Percentiles rank a stretch among this genome's conserved stretches.
Evolutionary conservation across 768 basidiomycete species (phyloP).

Genomic region (Trametes cinnabarina): DNA sequence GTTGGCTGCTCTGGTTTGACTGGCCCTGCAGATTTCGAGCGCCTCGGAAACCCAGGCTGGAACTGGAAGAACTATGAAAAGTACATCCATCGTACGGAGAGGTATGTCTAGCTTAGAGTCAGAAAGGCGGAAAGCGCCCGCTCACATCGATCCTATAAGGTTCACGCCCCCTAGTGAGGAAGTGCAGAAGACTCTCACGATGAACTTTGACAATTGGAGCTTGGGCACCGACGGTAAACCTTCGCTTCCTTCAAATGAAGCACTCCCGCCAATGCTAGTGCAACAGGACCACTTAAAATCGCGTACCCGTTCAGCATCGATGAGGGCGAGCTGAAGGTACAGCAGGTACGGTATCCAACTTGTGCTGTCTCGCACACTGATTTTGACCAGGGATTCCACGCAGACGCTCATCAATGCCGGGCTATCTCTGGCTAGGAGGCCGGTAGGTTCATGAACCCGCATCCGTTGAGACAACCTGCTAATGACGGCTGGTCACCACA

Average conservation of each 20-base stretch:
- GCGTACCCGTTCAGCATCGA: conserved; percentile 20
- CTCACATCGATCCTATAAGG: neutral
- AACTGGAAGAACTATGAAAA: conserved; percentile 26
- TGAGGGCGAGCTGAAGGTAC: conserved; percentile 14
- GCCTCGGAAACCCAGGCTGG: conserved; percentile 30
- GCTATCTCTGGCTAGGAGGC: conserved; percentile 8
- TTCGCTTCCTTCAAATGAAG: neutral
- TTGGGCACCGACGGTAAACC: conserved; percentile 21
- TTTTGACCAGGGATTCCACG: too few species aligned
- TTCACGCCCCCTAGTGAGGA: neutral
- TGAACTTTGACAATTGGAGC: conserved; percentile 20
- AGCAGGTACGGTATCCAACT: conserved; percentile 19
- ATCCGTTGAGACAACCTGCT: neutral
- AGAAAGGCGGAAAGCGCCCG: too few species aligned
- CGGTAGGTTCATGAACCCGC: too few species aligned
- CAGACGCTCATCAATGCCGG: conserved; percentile 22
- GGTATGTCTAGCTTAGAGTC: conserved; percentile 19
- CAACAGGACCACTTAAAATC: conserved; percentile 20
- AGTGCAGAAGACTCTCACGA: neutral
- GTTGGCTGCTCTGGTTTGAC: neutral
- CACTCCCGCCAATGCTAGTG: neutral
- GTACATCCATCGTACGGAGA: conserved; percentile 23
- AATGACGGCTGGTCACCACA: neutral
- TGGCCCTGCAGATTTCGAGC: conserved; percentile 25
- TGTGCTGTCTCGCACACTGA: too few species aligned